These are phyloP conservation scores for Yamadazyma kitorensis DNA, from an alignment of 805 yeast genomes.

Conservation along the genomic window DNA sequence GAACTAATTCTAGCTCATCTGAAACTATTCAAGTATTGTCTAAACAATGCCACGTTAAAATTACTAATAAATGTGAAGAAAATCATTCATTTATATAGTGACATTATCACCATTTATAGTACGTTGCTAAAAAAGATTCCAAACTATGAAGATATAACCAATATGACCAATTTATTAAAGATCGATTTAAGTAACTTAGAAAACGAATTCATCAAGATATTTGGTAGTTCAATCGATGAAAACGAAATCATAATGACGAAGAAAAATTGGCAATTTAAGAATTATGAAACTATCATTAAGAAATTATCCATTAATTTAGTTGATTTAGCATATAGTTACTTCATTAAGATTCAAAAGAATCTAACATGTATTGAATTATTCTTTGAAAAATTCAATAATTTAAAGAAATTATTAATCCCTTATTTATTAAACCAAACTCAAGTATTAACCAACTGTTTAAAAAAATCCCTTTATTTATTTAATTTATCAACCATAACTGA, in stretches of 20 bases:
- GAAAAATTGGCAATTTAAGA: conserved; percentile 24
- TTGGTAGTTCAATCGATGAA: conserved; percentile 18
- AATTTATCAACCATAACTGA: conserved; percentile 31
- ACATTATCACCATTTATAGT: conserved; percentile 37
- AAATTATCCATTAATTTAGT: conserved; percentile 17
- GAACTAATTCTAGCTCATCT: conserved; percentile 26
- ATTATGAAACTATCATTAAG: conserved; percentile 24
- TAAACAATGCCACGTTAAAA: conserved; percentile 27
- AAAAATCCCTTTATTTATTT: conserved; percentile 25
- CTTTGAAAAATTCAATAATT: conserved; percentile 35
- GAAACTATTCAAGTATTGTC: conserved; percentile 30
- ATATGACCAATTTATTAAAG: conserved; percentile 25
- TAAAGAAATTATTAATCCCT: conserved; percentile 37
- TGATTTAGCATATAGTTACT: conserved; percentile 14
- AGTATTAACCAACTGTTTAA: conserved; percentile 23
- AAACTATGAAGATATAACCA: conserved; percentile 39
- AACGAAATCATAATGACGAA: conserved; percentile 6
- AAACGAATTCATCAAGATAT: conserved; percentile 26
- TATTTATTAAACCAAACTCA: conserved; percentile 31
- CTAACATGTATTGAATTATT: conserved; percentile 37
- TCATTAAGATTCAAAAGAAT: conserved; percentile 19
- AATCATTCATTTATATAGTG: conserved; percentile 35
- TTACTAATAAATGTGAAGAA: conserved; percentile 27
- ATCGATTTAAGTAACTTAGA: conserved; percentile 24
- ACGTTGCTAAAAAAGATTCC: conserved; percentile 38